Base-by-base conservation (phyloP, 768 basidiomycete genomes). In the Termitomyces sp. region DNA sequence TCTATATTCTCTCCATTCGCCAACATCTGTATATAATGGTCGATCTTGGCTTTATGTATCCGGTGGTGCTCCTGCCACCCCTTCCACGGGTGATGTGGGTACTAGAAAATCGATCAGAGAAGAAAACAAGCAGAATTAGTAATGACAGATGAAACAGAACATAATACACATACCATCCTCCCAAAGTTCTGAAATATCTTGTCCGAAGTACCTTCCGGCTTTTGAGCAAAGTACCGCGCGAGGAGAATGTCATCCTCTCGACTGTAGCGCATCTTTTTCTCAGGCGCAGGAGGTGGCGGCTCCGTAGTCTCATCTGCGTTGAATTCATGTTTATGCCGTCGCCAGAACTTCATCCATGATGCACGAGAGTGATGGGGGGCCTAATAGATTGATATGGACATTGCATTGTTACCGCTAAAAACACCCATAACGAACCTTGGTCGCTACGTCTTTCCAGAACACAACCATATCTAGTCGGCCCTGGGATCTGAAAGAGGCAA, bases 281-380 rank as follows among this genome's bases (percentile, higher is more conserved):
- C 88, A 0, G 91, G 90, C 3, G 86, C 87, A 26, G 79, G 78
- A 5, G 90, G 90, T 13, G 89, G 72, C 1, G 88, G 87, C 11
- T 84, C 88, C 58, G 88, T 87, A 0, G 72, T 76, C n/a, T 85
- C 84, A 3, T 76, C 74, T 56, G 81, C 82, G 52, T 86, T 79
- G 38, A 92, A 73, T 63, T 94, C 92, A 63, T 94, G 92, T 63
- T 90, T 91, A 68, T 94, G 92, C 55, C 92, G 77, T 16, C 92
- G 81, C 83, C 90, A 94, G 70, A 86, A 94, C 71, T 94, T 94
- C 90, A 94, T 92, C 92, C 92, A 94, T 6, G 92, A 94, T 48
- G 92, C 92, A 38, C 90, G 85, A 26, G 92, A 93, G 66, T 94
- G 92, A 70, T 94, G 92, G 0, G 92, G 92, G 0, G 91, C 91